Base-by-base conservation (phyloP, 257 asterid genomes). In the Penstemon davidsonii region DNA sequence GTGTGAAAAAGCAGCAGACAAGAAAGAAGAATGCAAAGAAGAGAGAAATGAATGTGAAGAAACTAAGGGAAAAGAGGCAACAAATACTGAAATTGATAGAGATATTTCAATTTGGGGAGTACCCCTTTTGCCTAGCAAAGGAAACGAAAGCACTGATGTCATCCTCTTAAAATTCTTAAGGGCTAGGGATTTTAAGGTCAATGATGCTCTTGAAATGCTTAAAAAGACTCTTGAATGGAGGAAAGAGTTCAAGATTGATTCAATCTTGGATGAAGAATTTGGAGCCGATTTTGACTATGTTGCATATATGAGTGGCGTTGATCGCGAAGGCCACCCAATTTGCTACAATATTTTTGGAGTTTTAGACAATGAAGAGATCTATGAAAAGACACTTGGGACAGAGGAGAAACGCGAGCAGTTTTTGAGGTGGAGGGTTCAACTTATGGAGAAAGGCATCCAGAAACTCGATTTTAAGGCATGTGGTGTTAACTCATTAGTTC, bases 361-460 rank as follows among this genome's bases (percentile, higher is more conserved):
- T 41, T 52, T 87, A 74, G 88, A 84, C 69, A 82, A 78, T 18
- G 80, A 78, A 37, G 90, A 81, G 60, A 42, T 79, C 39, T 82
- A 76, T 25, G 80, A 76, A 60, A 85, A 79, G 78, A 81, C 88
- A 0, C 75, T 87, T 0, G 86, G 82, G 0, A 79, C 82, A 0
- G 90, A 83, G 79, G 90, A 83, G 78, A 89, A 87, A 72, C 75
- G 82, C 8, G 82, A 75, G 75, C 85, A 83, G 77, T 85, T 85
- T 73, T 61, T 90, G 84, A 81, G 95, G 58, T 87, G 96, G 96
- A 82, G 95, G 57, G 87, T 87, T 68, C 93, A 85, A 78, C 83
- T 90, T 3, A 82, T 90, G 92, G 96, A 90, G 85, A 84, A 77
- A 68, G 92, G 93, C 5, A 77, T 85, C 39, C 81, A 77, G 70